Evolutionary conservation across 2,329 filamentous ascomycete species (phyloP).

Genomic region (Podosphaera aphanis): DNA sequence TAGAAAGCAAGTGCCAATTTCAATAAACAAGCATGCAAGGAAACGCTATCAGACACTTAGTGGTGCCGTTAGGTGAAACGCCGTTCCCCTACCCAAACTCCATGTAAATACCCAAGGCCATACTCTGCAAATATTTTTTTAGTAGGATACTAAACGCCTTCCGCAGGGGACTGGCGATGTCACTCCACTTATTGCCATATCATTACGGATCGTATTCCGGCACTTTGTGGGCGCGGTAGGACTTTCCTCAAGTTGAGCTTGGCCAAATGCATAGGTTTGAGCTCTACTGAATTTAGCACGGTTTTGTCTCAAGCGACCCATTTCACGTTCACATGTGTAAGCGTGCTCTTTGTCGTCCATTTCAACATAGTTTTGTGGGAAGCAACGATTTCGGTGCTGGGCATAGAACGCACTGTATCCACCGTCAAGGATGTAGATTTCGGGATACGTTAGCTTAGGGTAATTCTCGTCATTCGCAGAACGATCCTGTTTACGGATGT

Average conservation of each 20-base stretch:
- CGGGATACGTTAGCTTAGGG: constrained; percentile 75
- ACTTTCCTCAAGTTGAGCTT: constrained; percentile 35
- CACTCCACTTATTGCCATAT: constrained; percentile 19
- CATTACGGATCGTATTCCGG: constrained; percentile 5
- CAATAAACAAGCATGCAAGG: too few species aligned
- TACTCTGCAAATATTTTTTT: constrained; percentile 14
- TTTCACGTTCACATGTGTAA: constrained; percentile 77
- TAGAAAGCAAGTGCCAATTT: too few species aligned
- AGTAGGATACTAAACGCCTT: constrained; percentile 43
- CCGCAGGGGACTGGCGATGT: constrained; percentile 22
- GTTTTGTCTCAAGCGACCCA: constrained; percentile 72
- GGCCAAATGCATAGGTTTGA: constrained; percentile 86
- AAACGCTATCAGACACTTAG: too few species aligned
- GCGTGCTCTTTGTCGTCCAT: constrained; percentile 88
- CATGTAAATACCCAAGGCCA: constrained; percentile 11
- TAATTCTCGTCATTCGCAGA: constrained; percentile 67
- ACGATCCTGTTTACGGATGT: constrained; percentile 74
- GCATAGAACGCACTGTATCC: constrained; percentile 88
- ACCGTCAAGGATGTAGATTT: constrained; percentile 90
- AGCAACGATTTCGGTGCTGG: constrained; percentile 58
- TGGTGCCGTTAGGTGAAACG: too few species aligned
- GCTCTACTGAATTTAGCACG: constrained; percentile 67
- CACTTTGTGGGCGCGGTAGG: constrained; percentile 24
- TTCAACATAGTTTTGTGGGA: constrained; percentile 84
- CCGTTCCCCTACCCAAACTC: constrained; percentile 5